Percentiles rank a stretch among this genome's conserved stretches.
Evolutionary conservation across 2,329 filamentous ascomycete species (phyloP).

Genomic region (Stagonosporopsis chrysanthemi): DNA sequence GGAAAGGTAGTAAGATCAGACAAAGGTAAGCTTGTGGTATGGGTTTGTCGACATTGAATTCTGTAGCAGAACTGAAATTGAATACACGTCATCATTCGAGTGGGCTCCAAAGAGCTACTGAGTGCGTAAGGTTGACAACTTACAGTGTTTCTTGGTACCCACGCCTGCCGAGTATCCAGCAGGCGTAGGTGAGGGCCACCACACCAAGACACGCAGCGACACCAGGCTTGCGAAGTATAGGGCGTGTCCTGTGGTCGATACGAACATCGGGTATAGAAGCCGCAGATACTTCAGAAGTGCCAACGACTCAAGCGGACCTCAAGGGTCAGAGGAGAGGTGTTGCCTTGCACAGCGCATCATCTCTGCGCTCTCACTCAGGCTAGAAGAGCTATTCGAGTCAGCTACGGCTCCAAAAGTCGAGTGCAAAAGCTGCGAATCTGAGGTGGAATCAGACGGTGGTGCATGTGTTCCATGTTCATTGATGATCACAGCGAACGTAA

Average conservation of each 20-base stretch:
- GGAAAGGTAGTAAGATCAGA: slow-evolving; percentile 50
- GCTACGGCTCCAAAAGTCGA: slow-evolving; percentile 15
- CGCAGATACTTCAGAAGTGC: not conserved
- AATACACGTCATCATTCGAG: slow-evolving; percentile 49
- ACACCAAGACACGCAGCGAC: not conserved
- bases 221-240: not conserved
- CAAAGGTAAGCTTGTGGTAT: slow-evolving; percentile 63
- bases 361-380: not conserved
- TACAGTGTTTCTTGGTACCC: slow-evolving; percentile 17
- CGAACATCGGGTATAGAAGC: not conserved
- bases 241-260: not conserved
- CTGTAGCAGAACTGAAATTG: slow-evolving; percentile 70
- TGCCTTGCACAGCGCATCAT: not conserved
- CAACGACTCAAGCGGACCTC: not conserved
- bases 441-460: slow-evolving; percentile 62
- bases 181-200: not conserved
- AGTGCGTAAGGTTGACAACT: slow-evolving; percentile 13
- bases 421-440: slow-evolving; percentile 15
- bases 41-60: slow-evolving; percentile 65
- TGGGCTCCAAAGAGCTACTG: slow-evolving; percentile 4
- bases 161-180: not conserved
- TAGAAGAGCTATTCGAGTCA: slow-evolving; percentile 23
- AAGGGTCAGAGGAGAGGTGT: not conserved
- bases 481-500: slow-evolving; percentile 60
- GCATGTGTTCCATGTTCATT: slow-evolving; percentile 68